These are phyloP conservation scores for Entonaema liquescens DNA, from an alignment of 495 filamentous ascomycete genomes.

Conservation along the genomic window DNA sequence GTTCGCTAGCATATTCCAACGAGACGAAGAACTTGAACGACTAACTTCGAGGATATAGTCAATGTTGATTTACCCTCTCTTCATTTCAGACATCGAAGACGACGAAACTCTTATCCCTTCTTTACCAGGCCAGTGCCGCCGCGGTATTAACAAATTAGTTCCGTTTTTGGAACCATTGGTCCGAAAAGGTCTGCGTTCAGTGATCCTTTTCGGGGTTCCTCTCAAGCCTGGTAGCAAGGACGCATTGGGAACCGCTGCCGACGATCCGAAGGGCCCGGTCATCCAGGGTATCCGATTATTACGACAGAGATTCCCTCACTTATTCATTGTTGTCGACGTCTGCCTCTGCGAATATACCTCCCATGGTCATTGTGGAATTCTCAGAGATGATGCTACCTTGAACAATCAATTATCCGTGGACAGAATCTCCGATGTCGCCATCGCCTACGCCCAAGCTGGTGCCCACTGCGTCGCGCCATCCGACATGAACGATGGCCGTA, in stretches of 20 bases:
- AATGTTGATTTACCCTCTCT: constrained; percentile 97
- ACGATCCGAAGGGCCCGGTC: constrained; percentile 91
- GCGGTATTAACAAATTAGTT: constrained; percentile 84
- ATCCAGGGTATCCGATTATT: constrained; percentile 84
- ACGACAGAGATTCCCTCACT: constrained; percentile 80
- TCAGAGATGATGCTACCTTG: constrained; percentile 87
- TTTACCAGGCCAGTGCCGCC: constrained; percentile 85
- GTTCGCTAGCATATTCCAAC: constrained; percentile 53
- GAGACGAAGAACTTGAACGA: constrained; percentile 21
- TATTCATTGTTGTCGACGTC: constrained; percentile 92
- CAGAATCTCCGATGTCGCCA: constrained; percentile 89
- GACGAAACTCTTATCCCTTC: constrained; percentile 91
- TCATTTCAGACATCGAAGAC: constrained; percentile 92
- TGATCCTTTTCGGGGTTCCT: constrained; percentile 96
- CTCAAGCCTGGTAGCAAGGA: constrained; percentile 82
- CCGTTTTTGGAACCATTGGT: constrained; percentile 87
- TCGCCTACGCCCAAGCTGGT: constrained; percentile 91
- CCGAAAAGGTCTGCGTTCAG: constrained; percentile 85
- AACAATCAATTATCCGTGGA: constrained; percentile 94
- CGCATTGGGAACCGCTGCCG: constrained; percentile 89
- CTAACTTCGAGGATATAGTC: constrained; percentile 64
- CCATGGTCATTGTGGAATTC: constrained; percentile 97
- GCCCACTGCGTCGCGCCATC: constrained; percentile 96
- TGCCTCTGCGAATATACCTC: constrained; percentile 99
- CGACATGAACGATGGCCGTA: constrained; percentile 98